phyloP scores from a whole-genome alignment of 129 eudicot species.

The Flaveria bidentis region DNA sequence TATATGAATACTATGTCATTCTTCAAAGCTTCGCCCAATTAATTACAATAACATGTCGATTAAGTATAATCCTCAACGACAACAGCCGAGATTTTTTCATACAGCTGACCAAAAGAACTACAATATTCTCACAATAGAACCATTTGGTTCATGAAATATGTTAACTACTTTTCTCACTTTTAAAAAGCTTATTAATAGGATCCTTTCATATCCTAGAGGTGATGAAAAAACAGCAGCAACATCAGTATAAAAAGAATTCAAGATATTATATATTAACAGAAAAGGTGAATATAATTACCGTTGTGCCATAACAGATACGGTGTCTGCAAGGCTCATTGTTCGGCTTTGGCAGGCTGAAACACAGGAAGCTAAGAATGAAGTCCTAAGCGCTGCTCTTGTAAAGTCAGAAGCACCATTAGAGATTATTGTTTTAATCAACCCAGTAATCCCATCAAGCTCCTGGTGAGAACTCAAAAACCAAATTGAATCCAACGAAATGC shows the following conservation, averaged over 20 bases:
- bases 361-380: constrained; percentile 94
- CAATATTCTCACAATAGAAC: constrained; percentile 12
- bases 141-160: neutral
- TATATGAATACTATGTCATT: neutral
- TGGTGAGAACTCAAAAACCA: constrained; percentile 82
- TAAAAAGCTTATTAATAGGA: neutral
- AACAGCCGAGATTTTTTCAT: neutral
- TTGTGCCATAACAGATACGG: constrained; percentile 90
- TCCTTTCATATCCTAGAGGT: neutral
- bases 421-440: constrained; percentile 70
- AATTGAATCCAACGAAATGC: constrained; percentile 83
- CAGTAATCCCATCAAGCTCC: constrained; percentile 70
- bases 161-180: constrained; percentile 4
- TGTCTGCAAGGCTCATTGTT: constrained; percentile 85
- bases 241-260: neutral
- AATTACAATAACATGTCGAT: neutral
- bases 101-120: constrained; percentile 5
- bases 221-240: constrained; percentile 1
- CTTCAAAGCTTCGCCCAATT: neutral
- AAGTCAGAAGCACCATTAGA: constrained; percentile 89
- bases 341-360: constrained; percentile 96
- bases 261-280: neutral
- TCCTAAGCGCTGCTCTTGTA: constrained; percentile 92
- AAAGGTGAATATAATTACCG: constrained; percentile 41
- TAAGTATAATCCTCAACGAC: neutral